Conservation (phyloP, 768 basidiomycete species). For the Dacryopinax spathularia region DNA sequence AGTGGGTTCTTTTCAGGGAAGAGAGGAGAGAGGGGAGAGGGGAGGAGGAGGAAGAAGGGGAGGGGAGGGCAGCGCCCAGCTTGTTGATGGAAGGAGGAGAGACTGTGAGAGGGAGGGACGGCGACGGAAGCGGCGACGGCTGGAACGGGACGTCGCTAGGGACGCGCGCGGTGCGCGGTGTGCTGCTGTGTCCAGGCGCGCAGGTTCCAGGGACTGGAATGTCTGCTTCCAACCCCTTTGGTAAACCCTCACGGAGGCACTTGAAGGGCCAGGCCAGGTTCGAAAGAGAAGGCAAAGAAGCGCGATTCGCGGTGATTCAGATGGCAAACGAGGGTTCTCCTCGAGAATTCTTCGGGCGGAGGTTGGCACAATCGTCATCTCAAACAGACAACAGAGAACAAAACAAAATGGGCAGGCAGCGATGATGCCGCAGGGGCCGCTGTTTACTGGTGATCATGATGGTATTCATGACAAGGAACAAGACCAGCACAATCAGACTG, state of each 20-base stretch:
- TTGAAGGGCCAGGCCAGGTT: too few species aligned
- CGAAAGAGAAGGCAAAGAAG: background rate
- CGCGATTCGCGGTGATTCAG: background rate
- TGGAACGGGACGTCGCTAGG: background rate
- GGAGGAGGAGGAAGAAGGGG: background rate
- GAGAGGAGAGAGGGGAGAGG: background rate
- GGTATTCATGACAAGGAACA: too few species aligned
- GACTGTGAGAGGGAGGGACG: background rate
- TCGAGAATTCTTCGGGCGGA: background rate
- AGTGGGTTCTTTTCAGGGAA: background rate
- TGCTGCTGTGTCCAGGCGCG: background rate
- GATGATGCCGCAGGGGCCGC: too few species aligned
- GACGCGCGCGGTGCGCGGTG: background rate
- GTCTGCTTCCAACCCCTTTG: background rate
- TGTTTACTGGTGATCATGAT: too few species aligned
- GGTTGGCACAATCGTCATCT: background rate
- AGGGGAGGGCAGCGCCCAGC: constrained; percentile 1
- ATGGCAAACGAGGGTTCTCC: background rate
- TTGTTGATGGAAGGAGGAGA: background rate
- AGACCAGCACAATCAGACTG: too few species aligned
- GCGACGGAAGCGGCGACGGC: too few species aligned
- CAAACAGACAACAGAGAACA: too few species aligned
- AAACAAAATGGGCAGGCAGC: too few species aligned
- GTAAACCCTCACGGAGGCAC: background rate
- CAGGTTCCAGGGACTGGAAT: background rate